Evolutionary conservation across 805 yeast species (phyloP), one percentile per base, ranked within the genome.

Genomic region (Myxozyma monticola): DNA sequence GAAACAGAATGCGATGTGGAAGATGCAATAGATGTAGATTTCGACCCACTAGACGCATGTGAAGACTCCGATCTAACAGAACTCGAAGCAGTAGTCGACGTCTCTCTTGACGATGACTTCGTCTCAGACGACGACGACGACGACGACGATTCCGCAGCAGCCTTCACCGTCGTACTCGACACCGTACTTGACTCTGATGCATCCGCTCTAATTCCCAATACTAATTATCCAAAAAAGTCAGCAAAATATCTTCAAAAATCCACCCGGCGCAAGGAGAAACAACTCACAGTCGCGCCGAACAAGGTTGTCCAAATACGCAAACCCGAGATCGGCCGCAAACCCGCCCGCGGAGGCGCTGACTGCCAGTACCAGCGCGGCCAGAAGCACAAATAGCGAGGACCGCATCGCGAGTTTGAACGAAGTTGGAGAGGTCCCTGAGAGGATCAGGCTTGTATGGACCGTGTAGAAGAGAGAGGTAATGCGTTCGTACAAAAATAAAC

Each of bases 261-360:
- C 12, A 12, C 7, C 2, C 18, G 26, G 31, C 12, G 12, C 8
- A 42, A 10, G 14, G 26, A 21, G 5, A 6, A 12, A 21, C 15
- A 4, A 20, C 49, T 8, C 39, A 46, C 49, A 22, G 29, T 46
- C 43, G 25, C 40, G 29, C 25, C 20, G 22, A 18, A 30, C 24
- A 14, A 38, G 49, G 25, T 46, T 40, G 9, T 10, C 39, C 9
- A 40, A 14, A 31, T n/a, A 34, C 33, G 31, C 49, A 15, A 34
- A 38, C 12, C 40, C 40, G 24, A 28, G 31, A n/a, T 17, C 42
- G 24, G 28, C 20, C 2, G 45, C 49, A n/a, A n/a, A n/a, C n/a
- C n/a, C n/a, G n/a, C n/a, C n/a, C n/a, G n/a, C n/a, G n/a, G n/a
- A n/a, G n/a, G n/a, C n/a, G n/a, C n/a, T n/a, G n/a, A n/a, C n/a